phyloP scores from a whole-genome alignment of 1,139 yeast genomes.

The Kodamaea derodonti region DNA sequence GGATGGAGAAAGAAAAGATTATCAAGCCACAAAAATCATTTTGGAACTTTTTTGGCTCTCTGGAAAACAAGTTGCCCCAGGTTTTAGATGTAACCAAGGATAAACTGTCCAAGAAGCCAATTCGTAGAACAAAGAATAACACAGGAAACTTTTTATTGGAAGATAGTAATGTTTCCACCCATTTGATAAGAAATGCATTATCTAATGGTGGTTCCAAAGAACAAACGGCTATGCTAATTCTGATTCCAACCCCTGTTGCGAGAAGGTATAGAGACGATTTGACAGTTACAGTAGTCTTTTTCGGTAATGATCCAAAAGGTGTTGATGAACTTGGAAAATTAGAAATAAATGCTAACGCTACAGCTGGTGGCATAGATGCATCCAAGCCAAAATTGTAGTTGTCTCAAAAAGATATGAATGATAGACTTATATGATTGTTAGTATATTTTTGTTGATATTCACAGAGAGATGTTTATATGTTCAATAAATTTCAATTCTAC shows the following conservation, averaged over 20 bases:
- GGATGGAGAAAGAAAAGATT: constrained; percentile 82
- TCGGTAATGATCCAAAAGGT: constrained; percentile 54
- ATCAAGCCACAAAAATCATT: constrained; percentile 49
- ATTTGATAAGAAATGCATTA: constrained; percentile 86
- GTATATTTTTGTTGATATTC: too few species aligned
- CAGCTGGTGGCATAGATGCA: constrained; percentile 50
- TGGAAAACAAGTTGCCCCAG: constrained; percentile 55
- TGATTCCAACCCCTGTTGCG: constrained; percentile 91
- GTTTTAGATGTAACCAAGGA: constrained; percentile 61
- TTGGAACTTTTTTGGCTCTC: constrained; percentile 45
- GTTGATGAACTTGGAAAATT: constrained; percentile 46
- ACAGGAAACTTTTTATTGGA: constrained; percentile 48
- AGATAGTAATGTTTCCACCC: constrained; percentile 89
- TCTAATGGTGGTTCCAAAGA: constrained; percentile 86
- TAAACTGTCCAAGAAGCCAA: constrained; percentile 44
- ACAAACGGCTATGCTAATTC: constrained; percentile 80
- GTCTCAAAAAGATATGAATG: too few species aligned
- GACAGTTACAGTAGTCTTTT: constrained; percentile 93
- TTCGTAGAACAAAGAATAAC: constrained; percentile 37
- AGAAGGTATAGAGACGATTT: constrained; percentile 92
- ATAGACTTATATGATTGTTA: too few species aligned
- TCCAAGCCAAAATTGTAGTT: constrained; percentile 48
- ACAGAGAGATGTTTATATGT: too few species aligned
- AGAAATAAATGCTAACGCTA: constrained; percentile 53
- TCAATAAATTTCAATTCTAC: too few species aligned